Conservation (phyloP, 352 stramenopile species). For the Phytopythium chamaehyphon region DNA sequence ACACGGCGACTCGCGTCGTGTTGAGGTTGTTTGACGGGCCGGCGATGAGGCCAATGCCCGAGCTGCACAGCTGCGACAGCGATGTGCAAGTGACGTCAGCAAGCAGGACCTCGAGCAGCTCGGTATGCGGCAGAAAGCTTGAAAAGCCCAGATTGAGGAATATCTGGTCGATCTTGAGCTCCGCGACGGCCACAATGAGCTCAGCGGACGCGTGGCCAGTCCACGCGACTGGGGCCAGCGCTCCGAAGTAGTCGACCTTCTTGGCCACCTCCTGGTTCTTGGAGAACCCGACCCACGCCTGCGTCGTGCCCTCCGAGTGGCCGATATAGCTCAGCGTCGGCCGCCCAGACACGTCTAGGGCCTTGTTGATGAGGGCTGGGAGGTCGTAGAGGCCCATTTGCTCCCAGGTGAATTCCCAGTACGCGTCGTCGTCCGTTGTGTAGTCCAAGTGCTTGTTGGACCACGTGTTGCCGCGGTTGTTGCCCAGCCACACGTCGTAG, state of each 20-base stretch:
- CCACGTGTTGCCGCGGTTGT: slow-evolving; percentile 65
- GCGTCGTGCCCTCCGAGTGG: slow-evolving; percentile 49
- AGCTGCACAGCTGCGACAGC: slow-evolving; percentile 28
- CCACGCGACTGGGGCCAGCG: slow-evolving; percentile 35
- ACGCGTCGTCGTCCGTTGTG: slow-evolving; percentile 21
- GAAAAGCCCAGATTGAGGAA: slow-evolving; percentile 29
- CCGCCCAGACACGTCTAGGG: slow-evolving; percentile 18
- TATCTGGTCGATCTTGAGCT: slow-evolving; percentile 33
- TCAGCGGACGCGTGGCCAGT: slow-evolving; percentile 22
- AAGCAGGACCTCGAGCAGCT: slow-evolving; percentile 32
- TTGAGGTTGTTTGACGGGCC: slow-evolving; percentile 40
- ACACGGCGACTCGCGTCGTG: slow-evolving; percentile 38
- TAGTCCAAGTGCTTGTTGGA: slow-evolving; percentile 42
- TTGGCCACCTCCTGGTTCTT: slow-evolving; percentile 42
- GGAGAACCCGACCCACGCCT: slow-evolving; percentile 48
- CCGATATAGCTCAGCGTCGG: slow-evolving; percentile 35
- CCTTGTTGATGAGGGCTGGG: slow-evolving; percentile 43
- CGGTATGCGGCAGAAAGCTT: slow-evolving; percentile 28
- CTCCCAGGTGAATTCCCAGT: slow-evolving; percentile 57
- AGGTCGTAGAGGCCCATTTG: slow-evolving; percentile 51
- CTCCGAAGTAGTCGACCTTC: slow-evolving; percentile 46
- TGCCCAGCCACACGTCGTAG: slow-evolving; percentile 61
- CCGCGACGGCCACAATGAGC: slow-evolving; percentile 21
- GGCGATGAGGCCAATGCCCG: slow-evolving; percentile 24
- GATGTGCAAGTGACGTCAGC: slow-evolving; percentile 26